Base-by-base conservation (phyloP, 106 monocot species). In the Dendrobium catenatum region DNA sequence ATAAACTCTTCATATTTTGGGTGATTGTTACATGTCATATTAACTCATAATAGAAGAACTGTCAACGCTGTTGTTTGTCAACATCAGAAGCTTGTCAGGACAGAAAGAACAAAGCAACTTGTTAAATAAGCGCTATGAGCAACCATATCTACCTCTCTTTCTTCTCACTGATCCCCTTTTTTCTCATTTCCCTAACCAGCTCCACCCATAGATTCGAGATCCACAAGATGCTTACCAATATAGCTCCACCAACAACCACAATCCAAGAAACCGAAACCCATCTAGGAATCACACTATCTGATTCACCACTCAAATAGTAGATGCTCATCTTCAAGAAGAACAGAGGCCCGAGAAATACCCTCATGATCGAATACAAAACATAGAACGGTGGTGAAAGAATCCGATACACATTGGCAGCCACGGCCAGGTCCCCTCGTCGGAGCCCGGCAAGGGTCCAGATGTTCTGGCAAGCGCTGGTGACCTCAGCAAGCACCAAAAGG, bases 231-330 rank as follows among this genome's bases (percentile, higher is more conserved):
- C 98, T 99, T 22, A 95, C 98, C 41, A 86, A 42, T 44, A 99
- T 99, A 4, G 98, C 98, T 7, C 76, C 81, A 7, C 91, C 95
- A 24, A 99, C 93, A 3, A 98, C 95, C 22, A 95, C 73, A 54
- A 99, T 86, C 98, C 98, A 99, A 0, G 95, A 99, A 55, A 88
- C 33, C 2, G 89, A 91, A 46, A 95, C 42, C 98, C 98, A 99
- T 77, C 76, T 87, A 4, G 98, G 89, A 44, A 99, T 95, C 80
- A 91, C 88, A 55, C 82, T 83, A 41, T 82, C 76, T 2, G 93
- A 91, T 77, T 90, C 77, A 9, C 95, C 91, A 46, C 84, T 88
- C 67, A 99, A 59, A 58, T 93, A 93, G 81, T 85, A 95, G 4
- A 78, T 49, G 80, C 88, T 87, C 93, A 99, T 95, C 83, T 93